phyloP scores from a whole-genome alignment of 139 green algal genomes.

The Chloropicon primus region DNA sequence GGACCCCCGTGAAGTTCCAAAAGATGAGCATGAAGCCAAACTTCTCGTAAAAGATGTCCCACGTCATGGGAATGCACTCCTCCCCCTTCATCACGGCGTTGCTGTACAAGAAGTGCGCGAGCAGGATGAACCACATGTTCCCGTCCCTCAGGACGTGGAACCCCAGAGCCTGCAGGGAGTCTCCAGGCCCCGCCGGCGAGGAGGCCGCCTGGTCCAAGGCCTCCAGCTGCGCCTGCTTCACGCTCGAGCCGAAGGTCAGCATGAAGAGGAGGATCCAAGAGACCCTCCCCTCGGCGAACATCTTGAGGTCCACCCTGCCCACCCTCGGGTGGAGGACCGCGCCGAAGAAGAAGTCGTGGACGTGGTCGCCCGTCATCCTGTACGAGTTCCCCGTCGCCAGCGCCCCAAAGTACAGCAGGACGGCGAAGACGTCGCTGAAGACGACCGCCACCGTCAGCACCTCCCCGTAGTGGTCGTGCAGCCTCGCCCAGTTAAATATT shows the following conservation, averaged over 20 bases:
- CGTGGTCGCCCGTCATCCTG: no score
- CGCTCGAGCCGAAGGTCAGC: not conserved
- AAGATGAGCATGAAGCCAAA: conserved; percentile 6
- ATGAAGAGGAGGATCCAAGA: conserved; percentile 3
- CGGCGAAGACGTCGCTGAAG: no score
- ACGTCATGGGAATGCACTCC: conserved; percentile 5
- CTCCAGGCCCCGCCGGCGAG: no score
- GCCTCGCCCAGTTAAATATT: no score
- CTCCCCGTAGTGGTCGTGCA: no score
- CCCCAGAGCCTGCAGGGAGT: not conserved
- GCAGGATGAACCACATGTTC: not conserved
- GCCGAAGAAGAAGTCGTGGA: no score
- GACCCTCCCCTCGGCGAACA: conserved; percentile 2
- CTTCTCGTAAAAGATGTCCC: conserved; percentile 3
- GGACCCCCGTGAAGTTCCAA: conserved; percentile 6
- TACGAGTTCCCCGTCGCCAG: no score
- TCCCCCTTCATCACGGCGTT: conserved; percentile 10
- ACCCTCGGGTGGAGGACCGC: no score
- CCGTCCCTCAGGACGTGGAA: not conserved
- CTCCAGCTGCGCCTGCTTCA: not conserved
- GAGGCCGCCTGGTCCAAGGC: no score
- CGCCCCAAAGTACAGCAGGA: no score
- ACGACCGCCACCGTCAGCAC: no score
- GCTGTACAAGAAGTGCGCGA: conserved; percentile 9
- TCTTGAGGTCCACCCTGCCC: no score